These are phyloP conservation scores for Senna siamea DNA, from an alignment of 306 rosid genomes.

Conservation along the genomic window DNA sequence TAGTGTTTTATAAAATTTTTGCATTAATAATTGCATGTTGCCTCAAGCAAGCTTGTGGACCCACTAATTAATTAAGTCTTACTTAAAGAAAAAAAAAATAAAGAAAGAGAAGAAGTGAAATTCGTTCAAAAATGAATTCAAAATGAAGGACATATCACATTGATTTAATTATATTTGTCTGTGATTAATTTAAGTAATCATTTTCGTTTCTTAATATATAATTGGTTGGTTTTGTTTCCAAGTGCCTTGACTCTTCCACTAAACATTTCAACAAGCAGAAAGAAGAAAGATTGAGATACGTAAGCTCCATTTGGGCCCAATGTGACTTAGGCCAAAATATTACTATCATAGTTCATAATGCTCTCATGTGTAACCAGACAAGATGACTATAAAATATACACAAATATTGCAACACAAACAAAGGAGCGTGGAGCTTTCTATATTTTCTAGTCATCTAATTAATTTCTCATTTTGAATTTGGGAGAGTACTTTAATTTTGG, in stretches of 20 bases:
- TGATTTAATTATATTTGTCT: constrained; percentile 20
- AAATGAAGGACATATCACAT: constrained; percentile 32
- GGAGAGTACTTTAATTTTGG: too few species aligned
- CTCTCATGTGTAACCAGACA: constrained; percentile 36
- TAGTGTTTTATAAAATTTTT: neutral
- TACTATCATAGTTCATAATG: constrained; percentile 42
- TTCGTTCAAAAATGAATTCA: neutral
- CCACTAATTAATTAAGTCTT: too few species aligned
- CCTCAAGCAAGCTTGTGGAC: too few species aligned
- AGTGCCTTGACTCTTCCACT: constrained; percentile 86
- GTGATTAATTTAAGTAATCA: constrained; percentile 2
- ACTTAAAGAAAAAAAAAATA: neutral
- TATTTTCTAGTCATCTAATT: too few species aligned
- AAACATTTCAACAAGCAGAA: constrained; percentile 47
- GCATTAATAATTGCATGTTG: neutral
- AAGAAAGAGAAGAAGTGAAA: neutral
- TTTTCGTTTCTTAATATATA: constrained; percentile 37
- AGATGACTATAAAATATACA: neutral
- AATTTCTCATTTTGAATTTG: too few species aligned
- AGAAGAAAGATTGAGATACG: constrained; percentile 25
- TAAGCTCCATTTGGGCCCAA: constrained; percentile 57
- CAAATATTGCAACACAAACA: constrained; percentile 5
- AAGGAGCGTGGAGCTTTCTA: neutral
- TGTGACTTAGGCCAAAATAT: neutral
- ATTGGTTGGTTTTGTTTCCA: constrained; percentile 52